Evolutionary conservation across 1,139 yeast genomes (phyloP).

Genomic region (Scheffersomyces illinoinensis): DNA sequence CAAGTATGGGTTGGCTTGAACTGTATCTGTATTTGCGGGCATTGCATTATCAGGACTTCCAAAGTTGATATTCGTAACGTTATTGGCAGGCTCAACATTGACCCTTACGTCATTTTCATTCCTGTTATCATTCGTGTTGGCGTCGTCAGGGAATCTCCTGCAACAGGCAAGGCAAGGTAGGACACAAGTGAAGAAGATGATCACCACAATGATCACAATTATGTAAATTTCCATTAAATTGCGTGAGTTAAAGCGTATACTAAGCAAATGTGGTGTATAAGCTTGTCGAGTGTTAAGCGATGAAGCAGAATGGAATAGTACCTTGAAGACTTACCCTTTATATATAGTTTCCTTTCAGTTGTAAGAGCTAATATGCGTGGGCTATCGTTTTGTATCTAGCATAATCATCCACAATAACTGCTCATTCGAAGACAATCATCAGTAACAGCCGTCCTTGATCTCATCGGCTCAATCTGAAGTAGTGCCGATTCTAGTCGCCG

Average conservation of each 20-base stretch:
- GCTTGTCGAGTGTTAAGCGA: background rate
- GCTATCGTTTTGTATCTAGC: background rate
- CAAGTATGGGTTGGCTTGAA: background rate
- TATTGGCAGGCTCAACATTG: background rate
- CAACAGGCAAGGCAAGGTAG: background rate
- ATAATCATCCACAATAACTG: no score
- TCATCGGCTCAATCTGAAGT: no score
- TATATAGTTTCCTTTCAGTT: background rate
- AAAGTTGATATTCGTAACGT: background rate
- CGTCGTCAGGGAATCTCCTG: background rate
- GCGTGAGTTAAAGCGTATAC: background rate
- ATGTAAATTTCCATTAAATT: background rate
- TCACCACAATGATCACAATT: background rate
- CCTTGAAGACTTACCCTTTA: background rate
- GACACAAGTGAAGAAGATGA: background rate
- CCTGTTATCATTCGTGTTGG: background rate
- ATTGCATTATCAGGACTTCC: background rate
- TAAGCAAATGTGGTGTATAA: background rate
- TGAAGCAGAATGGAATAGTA: background rate
- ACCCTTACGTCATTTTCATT: background rate
- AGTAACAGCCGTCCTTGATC: no score
- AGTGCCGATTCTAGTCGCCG: background rate
- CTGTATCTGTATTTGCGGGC: background rate
- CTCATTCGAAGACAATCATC: no score
- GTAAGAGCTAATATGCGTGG: background rate